These are phyloP conservation scores for Tremellales sp. DNA, from an alignment of 1,284 basidiomycete species.

Conservation along the genomic window DNA sequence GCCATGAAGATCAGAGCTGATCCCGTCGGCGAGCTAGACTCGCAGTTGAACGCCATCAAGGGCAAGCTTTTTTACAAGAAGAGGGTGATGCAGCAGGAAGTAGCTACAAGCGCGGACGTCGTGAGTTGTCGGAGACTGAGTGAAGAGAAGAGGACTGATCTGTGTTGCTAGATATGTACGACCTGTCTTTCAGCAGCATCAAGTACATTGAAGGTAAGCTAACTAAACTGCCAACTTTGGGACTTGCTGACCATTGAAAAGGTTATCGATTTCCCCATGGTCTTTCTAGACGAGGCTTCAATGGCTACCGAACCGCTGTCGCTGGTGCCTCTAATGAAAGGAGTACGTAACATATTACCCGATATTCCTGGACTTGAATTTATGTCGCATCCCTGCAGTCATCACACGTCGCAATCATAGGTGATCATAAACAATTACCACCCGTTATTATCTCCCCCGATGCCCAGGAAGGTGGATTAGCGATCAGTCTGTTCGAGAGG, in stretches of 20 bases:
- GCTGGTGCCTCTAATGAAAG: conserved; percentile 81
- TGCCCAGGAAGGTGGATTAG: conserved; percentile 66
- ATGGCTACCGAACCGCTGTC: conserved; percentile 93
- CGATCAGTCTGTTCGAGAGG: conserved; percentile 81
- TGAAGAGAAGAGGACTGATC: neutral
- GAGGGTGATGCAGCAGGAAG: conserved; percentile 49
- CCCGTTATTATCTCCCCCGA: conserved; percentile 75
- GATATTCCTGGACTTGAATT: neutral
- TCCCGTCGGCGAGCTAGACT: conserved; percentile 53
- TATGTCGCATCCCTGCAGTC: conserved; percentile 51
- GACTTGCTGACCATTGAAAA: conserved; percentile 31
- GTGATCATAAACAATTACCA: conserved; percentile 95
- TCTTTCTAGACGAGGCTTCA: conserved; percentile 90
- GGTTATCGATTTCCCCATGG: conserved; percentile 81
- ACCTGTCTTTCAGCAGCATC: conserved; percentile 73
- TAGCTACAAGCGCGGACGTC: conserved; percentile 66
- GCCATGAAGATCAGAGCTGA: conserved; percentile 47
- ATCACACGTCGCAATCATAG: conserved; percentile 79
- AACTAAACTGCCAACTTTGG: too few relatives aligned
- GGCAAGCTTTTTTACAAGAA: conserved; percentile 24
- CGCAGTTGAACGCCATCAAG: conserved; percentile 53
- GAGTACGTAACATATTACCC: conserved; percentile 55
- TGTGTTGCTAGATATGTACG: conserved; percentile 66
- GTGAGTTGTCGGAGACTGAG: conserved; percentile 52
- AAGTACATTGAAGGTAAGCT: conserved; percentile 27